Base-by-base conservation (phyloP, 495 filamentous ascomycete genomes). In the Hamigera avellanea region DNA sequence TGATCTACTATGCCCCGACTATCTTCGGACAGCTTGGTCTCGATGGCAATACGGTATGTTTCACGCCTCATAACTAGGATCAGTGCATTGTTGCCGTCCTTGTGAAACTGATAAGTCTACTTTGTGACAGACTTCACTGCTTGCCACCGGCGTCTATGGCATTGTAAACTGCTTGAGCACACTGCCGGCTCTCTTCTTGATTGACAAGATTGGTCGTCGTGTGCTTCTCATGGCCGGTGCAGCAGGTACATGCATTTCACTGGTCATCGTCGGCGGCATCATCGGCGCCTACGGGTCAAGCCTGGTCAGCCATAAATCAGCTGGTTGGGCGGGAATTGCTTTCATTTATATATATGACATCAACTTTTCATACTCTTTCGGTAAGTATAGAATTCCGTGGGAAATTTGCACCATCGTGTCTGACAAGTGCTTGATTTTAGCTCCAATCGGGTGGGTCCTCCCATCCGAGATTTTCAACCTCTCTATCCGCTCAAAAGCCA, bases 341-440 rank as follows among this genome's bases (percentile, higher is more conserved):
- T 85, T 88, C 69, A 80, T 91, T 39, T 91, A 81, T 70, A 69
- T 88, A 19, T 91, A 85, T 48, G 80, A 86, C 46, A 61, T 84
- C 28, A 79, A 85, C 49, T 91, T 88, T 49, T 82, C 80, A 18
- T 86, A 62, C 21, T 60, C 60, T 0, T 60, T 58, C 26, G 60
- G 62, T 64, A 38, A 37, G 57, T n/a, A n/a, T n/a, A n/a, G n/a
- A n/a, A n/a, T n/a, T n/a, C n/a, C n/a, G n/a, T n/a, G n/a, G 9
- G 5, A n/a, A 6, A 1, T 18, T 19, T 41, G 32, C 8, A 26
- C 18, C 16, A 16, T 16, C n/a, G n/a, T n/a, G n/a, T n/a, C n/a
- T n/a, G n/a, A n/a, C n/a, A n/a, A n/a, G n/a, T n/a, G n/a, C n/a
- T n/a, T 9, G 9, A 23, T 23, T 19, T 14, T 8, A 62, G 53